Percentiles rank a stretch among this genome's conserved stretches.
These are phyloP conservation scores for Brassica balearica DNA, from an alignment of 441 rosid species.

Conservation along the genomic window DNA sequence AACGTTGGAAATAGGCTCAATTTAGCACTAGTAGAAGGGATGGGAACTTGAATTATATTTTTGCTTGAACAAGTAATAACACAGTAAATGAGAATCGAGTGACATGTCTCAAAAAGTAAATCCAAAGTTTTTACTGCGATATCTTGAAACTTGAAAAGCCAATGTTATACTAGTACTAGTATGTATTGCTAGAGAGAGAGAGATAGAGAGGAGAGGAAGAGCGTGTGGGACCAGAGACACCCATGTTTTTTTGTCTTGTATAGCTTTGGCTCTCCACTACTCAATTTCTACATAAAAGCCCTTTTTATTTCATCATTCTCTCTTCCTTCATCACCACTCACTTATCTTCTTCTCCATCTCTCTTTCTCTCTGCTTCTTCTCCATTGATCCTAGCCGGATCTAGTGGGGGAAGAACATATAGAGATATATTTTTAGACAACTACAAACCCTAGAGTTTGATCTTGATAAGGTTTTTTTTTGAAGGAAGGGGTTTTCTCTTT, in stretches of 20 bases:
- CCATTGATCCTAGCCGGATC: constrained; percentile 77
- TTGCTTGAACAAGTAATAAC: constrained; percentile 45
- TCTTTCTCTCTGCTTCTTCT: constrained; percentile 45
- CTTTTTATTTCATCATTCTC: constrained; percentile 47
- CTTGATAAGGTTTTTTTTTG: neutral
- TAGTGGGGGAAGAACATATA: constrained; percentile 60
- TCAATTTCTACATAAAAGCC: constrained; percentile 58
- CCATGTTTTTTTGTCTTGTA: constrained; percentile 48
- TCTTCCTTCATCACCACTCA: constrained; percentile 64
- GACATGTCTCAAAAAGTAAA: constrained; percentile 49
- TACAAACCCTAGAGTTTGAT: constrained; percentile 31
- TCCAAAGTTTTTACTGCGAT: constrained; percentile 40
- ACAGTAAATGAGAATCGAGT: constrained; percentile 44
- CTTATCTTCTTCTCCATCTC: constrained; percentile 42
- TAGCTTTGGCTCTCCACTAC: constrained; percentile 57
- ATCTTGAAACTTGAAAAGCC: constrained; percentile 45
- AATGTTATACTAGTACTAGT: neutral
- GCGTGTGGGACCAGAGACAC: constrained; percentile 44
- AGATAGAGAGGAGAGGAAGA: constrained; percentile 25
- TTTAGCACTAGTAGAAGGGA: constrained; percentile 24
- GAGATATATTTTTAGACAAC: constrained; percentile 16
- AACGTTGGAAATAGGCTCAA: constrained; percentile 40
- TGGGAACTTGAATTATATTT: constrained; percentile 19
- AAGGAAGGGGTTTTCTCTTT: constrained; percentile 53
- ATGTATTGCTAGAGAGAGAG: neutral